phyloP scores from a whole-genome alignment of 1,284 basidiomycete genomes.

The Cutaneotrichosporon cavernicola region DNA sequence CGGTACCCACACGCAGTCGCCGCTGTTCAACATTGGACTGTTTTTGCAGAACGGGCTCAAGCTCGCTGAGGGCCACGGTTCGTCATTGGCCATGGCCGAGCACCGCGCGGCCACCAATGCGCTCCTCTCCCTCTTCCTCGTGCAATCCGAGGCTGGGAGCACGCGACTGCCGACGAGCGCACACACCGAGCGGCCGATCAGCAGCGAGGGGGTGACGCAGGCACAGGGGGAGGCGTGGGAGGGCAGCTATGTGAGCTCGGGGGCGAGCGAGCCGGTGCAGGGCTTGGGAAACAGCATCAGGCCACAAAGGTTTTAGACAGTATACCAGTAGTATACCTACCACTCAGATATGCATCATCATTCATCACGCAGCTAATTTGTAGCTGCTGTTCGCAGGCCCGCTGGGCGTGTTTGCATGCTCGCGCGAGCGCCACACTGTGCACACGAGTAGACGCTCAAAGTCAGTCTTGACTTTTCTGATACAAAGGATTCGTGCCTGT shows the following conservation, averaged over 20 bases:
- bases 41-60: conserved; percentile 79
- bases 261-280: conserved; percentile 20
- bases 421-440: neutral
- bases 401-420: neutral
- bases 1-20: conserved; percentile 81
- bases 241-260: conserved; percentile 13
- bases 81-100: conserved; percentile 91
- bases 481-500: neutral
- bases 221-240: conserved; percentile 10
- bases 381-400: neutral
- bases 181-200: conserved; percentile 17
- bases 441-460: neutral
- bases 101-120: conserved; percentile 66
- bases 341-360: conserved; percentile 23
- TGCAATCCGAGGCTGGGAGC: conserved; percentile 26
- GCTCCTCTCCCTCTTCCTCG: conserved; percentile 45
- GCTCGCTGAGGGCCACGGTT: conserved; percentile 93
- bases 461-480: neutral
- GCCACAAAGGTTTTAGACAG: conserved; percentile 18
- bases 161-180: conserved; percentile 19
- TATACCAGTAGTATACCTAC: conserved; percentile 12
- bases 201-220: conserved; percentile 3
- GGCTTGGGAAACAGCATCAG: conserved; percentile 17
- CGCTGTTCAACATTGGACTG: conserved; percentile 89
- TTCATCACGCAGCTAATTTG: conserved; percentile 1